phyloP scores from a whole-genome alignment of 768 basidiomycete species.

The Paxillus involutus region DNA sequence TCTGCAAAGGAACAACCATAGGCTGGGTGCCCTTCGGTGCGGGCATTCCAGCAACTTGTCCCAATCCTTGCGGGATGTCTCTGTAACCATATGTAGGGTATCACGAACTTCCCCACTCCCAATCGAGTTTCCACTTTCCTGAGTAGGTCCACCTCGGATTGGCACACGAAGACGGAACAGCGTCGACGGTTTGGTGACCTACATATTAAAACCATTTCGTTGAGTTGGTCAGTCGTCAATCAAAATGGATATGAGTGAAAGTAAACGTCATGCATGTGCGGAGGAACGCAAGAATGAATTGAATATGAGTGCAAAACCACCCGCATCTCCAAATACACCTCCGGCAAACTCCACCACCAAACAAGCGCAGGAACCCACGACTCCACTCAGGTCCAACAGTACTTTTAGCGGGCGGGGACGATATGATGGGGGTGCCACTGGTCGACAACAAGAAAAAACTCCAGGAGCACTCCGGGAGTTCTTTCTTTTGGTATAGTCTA shows the following conservation, averaged over 20 bases:
- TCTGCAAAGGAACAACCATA: conserved; percentile 4
- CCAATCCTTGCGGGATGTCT: conserved; percentile 21
- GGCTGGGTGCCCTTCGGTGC: conserved; percentile 8
- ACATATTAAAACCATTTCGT: conserved; percentile 5
- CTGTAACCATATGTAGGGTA: conserved; percentile 12
- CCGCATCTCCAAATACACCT: conserved; percentile 92
- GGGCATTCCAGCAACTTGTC: neutral
- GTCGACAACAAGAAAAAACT: too few species aligned
- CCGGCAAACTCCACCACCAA: conserved; percentile 86
- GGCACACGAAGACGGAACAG: conserved; percentile 91
- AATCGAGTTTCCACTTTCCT: conserved; percentile 63
- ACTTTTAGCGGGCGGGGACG: conserved; percentile 69
- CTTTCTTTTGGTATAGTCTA: too few species aligned
- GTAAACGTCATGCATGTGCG: too few species aligned
- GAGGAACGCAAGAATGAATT: too few species aligned
- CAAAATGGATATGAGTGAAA: neutral
- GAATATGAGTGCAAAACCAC: conserved; percentile 6
- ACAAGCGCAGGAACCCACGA: conserved; percentile 84
- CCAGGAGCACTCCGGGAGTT: too few species aligned
- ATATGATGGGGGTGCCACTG: conserved; percentile 19
- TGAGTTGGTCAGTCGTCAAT: neutral
- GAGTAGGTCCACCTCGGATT: conserved; percentile 72
- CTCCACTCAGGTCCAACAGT: conserved; percentile 84
- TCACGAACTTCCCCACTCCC: conserved; percentile 25
- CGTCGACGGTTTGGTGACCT: conserved; percentile 66